Conservation (phyloP, 225 moss, liverwort and hornwort species). For the Marchantia paleacea region DNA sequence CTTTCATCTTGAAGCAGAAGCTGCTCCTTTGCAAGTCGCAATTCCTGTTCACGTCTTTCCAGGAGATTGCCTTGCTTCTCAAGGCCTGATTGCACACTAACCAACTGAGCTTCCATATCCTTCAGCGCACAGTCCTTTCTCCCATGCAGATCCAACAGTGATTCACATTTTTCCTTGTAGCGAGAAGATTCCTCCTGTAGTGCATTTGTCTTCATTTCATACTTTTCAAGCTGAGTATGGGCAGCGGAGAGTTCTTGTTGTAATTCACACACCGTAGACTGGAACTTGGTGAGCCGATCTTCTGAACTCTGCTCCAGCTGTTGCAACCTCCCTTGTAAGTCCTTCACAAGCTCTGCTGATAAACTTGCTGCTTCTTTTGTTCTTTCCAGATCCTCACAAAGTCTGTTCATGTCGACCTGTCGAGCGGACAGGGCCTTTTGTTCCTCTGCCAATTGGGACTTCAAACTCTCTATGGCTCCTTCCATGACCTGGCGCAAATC, state of each 20-base stretch:
- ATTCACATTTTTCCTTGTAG: constrained; percentile 50
- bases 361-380: constrained; percentile 46
- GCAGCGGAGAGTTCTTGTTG: constrained; percentile 37
- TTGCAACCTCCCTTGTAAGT: constrained; percentile 53
- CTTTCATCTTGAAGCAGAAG: constrained; percentile 49
- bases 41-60: constrained; percentile 48
- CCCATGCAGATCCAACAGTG: constrained; percentile 38
- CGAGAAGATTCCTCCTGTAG: constrained; percentile 37
- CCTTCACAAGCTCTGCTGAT: constrained; percentile 48
- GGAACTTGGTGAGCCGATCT: constrained; percentile 43
- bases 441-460: constrained; percentile 49
- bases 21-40: constrained; percentile 46
- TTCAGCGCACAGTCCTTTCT: constrained; percentile 52
- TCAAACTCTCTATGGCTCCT: constrained; percentile 58
- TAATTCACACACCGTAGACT: constrained; percentile 33
- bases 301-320: constrained; percentile 61
- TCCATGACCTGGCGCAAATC: constrained; percentile 56
- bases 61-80: constrained; percentile 38
- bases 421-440: constrained; percentile 28
- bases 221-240: constrained; percentile 43
- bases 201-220: constrained; percentile 40
- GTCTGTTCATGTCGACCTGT: constrained; percentile 52
- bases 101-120: constrained; percentile 50
- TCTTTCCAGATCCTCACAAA: constrained; percentile 63
- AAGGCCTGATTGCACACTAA: constrained; percentile 24